Conservation (phyloP, 2,329 filamentous ascomycete genomes). For the Alternaria ethzedia region DNA sequence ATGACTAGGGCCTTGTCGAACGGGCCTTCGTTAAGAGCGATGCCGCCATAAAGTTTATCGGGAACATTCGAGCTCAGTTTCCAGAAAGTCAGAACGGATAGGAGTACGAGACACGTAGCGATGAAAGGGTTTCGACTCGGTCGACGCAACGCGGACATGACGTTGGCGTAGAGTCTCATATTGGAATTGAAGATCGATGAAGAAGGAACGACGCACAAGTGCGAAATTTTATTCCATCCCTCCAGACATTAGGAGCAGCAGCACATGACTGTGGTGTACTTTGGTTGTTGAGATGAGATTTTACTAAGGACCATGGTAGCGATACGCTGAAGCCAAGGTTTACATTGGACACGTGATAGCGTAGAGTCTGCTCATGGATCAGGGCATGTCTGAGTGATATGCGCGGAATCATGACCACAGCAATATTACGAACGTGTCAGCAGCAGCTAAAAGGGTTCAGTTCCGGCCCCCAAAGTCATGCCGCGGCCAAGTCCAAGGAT, state of each 20-base stretch:
- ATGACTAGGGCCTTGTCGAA: background rate
- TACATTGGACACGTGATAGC: background rate
- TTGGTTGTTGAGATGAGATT: background rate
- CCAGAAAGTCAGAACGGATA: background rate
- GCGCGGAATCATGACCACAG: background rate
- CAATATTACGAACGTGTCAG: background rate
- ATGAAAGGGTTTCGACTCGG: background rate
- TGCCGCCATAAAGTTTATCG: background rate
- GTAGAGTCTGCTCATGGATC: background rate
- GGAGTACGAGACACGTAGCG: background rate
- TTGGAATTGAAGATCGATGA: background rate
- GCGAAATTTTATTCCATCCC: background rate
- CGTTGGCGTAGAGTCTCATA: background rate
- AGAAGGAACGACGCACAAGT: background rate
- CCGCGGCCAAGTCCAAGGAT: background rate
- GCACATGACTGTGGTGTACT: background rate
- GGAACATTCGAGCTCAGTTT: background rate
- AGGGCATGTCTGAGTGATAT: background rate
- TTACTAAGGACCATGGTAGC: background rate
- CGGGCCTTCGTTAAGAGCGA: background rate
- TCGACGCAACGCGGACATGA: background rate
- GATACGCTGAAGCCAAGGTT: background rate
- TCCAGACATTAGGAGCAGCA: background rate
- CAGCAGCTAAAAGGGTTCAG: background rate
- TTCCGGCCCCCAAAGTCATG: background rate